phyloP scores from a whole-genome alignment of 768 basidiomycete species.

The Saitozyma sp. region DNA sequence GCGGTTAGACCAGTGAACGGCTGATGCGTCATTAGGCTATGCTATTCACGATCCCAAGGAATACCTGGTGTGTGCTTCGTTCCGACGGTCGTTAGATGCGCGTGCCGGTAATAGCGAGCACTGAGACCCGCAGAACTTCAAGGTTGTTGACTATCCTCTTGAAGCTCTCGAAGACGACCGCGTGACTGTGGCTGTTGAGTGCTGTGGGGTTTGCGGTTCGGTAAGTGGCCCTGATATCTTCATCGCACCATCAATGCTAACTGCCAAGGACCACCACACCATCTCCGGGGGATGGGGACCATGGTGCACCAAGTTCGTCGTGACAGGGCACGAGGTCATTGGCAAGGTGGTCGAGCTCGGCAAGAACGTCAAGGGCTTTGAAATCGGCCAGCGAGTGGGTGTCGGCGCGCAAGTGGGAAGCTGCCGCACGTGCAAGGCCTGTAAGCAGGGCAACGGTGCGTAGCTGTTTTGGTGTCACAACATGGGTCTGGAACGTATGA shows the following conservation, averaged over 20 bases:
- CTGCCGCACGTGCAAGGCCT: constrained; percentile 59
- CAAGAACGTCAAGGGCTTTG: constrained; percentile 45
- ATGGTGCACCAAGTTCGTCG: constrained; percentile 41
- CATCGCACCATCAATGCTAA: neutral
- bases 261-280: constrained; percentile 50
- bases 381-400: constrained; percentile 63
- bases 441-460: constrained; percentile 58
- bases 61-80: constrained; percentile 32
- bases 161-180: constrained; percentile 44
- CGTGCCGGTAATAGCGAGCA: neutral
- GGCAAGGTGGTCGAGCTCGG: constrained; percentile 49
- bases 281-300: constrained; percentile 53
- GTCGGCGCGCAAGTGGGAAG: constrained; percentile 60
- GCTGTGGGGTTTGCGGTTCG: constrained; percentile 47
- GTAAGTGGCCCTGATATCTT: constrained; percentile 8
- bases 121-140: constrained; percentile 36
- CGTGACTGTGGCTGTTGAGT: constrained; percentile 49
- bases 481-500: too few relatives aligned
- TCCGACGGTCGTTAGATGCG: neutral
- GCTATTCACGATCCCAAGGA: constrained; percentile 49
- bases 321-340: constrained; percentile 52
- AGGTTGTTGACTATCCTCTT: constrained; percentile 48
- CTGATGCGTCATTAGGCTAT: constrained; percentile 32
- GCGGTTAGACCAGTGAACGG: constrained; percentile 44
- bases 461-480: neutral